phyloP scores from a whole-genome alignment of 1,284 basidiomycete species.

The Taiwanofungus camphoratus region DNA sequence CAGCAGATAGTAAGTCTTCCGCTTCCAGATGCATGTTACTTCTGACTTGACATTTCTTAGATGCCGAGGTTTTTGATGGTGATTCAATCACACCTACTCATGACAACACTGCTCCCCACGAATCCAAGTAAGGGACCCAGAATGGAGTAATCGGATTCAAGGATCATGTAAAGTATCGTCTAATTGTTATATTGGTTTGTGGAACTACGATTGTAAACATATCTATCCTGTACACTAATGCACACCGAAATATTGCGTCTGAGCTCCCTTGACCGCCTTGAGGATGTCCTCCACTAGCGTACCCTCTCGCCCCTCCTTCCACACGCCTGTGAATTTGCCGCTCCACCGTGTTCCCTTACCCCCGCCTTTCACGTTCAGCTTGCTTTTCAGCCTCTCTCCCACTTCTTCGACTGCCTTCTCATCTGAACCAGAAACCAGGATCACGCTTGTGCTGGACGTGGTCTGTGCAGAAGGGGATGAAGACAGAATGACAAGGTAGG shows the following conservation, averaged over 20 bases:
- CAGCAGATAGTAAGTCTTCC: slow-evolving; percentile 14
- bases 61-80: neutral
- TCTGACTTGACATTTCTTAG: neutral
- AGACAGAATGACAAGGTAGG: slow-evolving; percentile 51
- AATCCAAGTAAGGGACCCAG: neutral
- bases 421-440: slow-evolving; percentile 57
- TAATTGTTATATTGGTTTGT: slow-evolving; percentile 6
- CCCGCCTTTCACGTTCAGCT: slow-evolving; percentile 56
- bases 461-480: slow-evolving; percentile 57
- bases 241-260: neutral
- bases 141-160: neutral
- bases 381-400: slow-evolving; percentile 53
- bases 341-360: slow-evolving; percentile 64
- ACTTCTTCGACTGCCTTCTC: slow-evolving; percentile 53
- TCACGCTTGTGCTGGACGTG: slow-evolving; percentile 41
- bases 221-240: neutral
- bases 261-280: neutral
- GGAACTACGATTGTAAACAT: slow-evolving; percentile 9
- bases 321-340: slow-evolving; percentile 50
- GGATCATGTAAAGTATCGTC: neutral
- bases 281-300: slow-evolving; percentile 31
- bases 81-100: neutral
- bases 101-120: neutral
- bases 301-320: slow-evolving; percentile 30
- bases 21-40: neutral